Percentiles rank a stretch among this genome's conserved stretches.
Evolutionary conservation across 2,329 filamentous ascomycete species (phyloP).

Genomic region (Plectosphaerella cucumerina): DNA sequence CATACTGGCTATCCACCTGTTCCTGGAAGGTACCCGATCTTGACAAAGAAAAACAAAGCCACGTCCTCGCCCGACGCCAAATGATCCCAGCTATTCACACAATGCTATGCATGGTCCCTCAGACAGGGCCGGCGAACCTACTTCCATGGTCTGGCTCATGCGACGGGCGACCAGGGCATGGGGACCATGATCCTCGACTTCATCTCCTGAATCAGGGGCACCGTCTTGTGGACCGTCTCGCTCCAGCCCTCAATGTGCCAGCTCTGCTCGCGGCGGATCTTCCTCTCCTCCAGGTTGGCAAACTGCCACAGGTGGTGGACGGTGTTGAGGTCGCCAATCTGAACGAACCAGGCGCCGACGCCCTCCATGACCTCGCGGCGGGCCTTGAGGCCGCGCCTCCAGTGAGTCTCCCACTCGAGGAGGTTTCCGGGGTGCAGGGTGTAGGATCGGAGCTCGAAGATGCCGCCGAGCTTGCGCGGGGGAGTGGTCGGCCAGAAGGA

Average conservation of each 20-base stretch:
- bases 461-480: conserved; percentile 81
- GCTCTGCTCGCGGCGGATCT: conserved; percentile 84
- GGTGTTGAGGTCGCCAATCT: conserved; percentile 95
- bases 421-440: conserved; percentile 93
- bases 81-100: no score
- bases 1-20: no score
- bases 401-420: conserved; percentile 98
- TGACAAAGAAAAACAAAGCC: no score
- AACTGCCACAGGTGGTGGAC: conserved; percentile 99
- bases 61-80: no score
- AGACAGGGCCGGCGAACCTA: no score
- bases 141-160: conserved; percentile 38
- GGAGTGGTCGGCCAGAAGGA: conserved; percentile 98
- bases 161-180: conserved; percentile 94
- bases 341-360: conserved; percentile 96
- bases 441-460: conserved; percentile 96
- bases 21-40: no score
- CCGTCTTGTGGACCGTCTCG: conserved; percentile 96
- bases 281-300: conserved; percentile 91
- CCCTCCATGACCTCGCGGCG: conserved; percentile 97
- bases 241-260: conserved; percentile 96
- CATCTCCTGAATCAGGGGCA: conserved; percentile 95
- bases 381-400: conserved; percentile 86
- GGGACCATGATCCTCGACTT: conserved; percentile 89
- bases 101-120: no score